These are phyloP conservation scores for Pythium graminicola DNA, from an alignment of 352 stramenopile genomes.

Conservation along the genomic window DNA sequence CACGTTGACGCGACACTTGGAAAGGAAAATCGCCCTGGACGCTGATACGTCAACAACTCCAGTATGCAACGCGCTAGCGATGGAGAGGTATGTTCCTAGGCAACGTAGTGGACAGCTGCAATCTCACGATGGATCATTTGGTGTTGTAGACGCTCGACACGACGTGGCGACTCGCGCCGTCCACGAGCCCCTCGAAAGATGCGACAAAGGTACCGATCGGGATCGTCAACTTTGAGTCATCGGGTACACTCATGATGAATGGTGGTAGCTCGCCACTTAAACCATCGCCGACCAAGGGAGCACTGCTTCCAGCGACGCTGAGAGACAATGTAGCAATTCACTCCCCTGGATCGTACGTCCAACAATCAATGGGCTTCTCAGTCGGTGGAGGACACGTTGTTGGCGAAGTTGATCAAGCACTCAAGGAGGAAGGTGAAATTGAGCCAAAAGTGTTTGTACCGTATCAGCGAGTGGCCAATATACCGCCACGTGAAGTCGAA, in stretches of 20 bases:
- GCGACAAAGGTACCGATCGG: slow-evolving; percentile 22
- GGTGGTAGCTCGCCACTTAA: slow-evolving; percentile 15
- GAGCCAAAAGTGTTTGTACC: slow-evolving; percentile 48
- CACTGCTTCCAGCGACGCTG: neutral
- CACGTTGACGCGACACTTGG: neutral
- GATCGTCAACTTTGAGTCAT: slow-evolving; percentile 31
- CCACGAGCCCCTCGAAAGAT: slow-evolving; percentile 28
- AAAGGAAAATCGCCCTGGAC: neutral
- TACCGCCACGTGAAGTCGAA: slow-evolving; percentile 38
- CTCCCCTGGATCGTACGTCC: slow-evolving; percentile 24
- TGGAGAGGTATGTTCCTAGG: slow-evolving; percentile 7
- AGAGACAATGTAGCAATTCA: slow-evolving; percentile 14
- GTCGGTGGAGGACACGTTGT: slow-evolving; percentile 24
- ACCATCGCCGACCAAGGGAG: slow-evolving; percentile 14
- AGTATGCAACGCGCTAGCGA: slow-evolving; percentile 9
- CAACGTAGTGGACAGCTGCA: too few species aligned
- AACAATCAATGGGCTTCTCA: slow-evolving; percentile 24
- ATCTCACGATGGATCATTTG: too few species aligned
- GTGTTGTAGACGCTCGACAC: slow-evolving; percentile 1
- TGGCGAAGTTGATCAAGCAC: slow-evolving; percentile 21
- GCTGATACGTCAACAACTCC: neutral
- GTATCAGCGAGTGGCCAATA: slow-evolving; percentile 29
- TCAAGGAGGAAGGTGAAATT: slow-evolving; percentile 31
- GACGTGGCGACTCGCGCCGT: slow-evolving; percentile 23
- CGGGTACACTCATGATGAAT: slow-evolving; percentile 11